Percentiles rank a stretch among this genome's conserved stretches.
These are phyloP conservation scores for Clohesyomyces aquaticus DNA, from an alignment of 495 filamentous ascomycete genomes.

Conservation along the genomic window DNA sequence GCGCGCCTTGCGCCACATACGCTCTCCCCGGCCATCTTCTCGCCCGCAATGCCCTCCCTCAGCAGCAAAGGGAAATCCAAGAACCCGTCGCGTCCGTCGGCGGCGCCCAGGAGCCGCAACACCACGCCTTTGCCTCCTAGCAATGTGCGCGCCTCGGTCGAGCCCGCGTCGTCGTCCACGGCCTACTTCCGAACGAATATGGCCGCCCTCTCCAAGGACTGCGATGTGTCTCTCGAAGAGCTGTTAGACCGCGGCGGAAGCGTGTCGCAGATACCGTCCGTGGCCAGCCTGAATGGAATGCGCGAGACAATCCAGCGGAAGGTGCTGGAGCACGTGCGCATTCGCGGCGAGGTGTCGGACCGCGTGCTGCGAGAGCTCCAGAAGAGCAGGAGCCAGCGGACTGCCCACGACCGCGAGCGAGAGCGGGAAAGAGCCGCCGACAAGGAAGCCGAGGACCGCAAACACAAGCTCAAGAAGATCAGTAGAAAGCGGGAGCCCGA, in stretches of 20 bases:
- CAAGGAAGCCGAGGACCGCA: slow-evolving; percentile 42
- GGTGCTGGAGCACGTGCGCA: slow-evolving; percentile 28
- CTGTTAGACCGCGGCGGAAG: slow-evolving; percentile 35
- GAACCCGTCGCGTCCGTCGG: slow-evolving; percentile 24
- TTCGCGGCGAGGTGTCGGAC: slow-evolving; percentile 42
- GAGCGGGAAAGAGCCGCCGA: slow-evolving; percentile 35
- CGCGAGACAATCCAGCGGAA: slow-evolving; percentile 35
- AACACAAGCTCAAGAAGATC: slow-evolving; percentile 40
- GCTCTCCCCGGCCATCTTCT: too few species aligned
- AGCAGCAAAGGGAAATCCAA: slow-evolving; percentile 40
- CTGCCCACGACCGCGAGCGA: slow-evolving; percentile 42
- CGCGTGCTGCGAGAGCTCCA: slow-evolving; percentile 82
- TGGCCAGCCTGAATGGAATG: slow-evolving; percentile 35
- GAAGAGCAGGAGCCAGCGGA: slow-evolving; percentile 60
- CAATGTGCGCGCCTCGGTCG: slow-evolving; percentile 33
- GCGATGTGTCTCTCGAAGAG: slow-evolving; percentile 39
- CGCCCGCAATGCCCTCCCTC: slow-evolving; percentile 37
- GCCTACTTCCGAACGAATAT: slow-evolving; percentile 37
- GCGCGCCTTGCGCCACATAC: too few species aligned
- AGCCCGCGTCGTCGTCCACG: slow-evolving; percentile 27
- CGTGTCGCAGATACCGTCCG: slow-evolving; percentile 35
- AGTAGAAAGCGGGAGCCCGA: slow-evolving; percentile 44
- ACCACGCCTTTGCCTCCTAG: slow-evolving; percentile 42
- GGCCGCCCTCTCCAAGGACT: slow-evolving; percentile 20
- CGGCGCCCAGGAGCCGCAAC: slow-evolving; percentile 43